These are phyloP conservation scores for Chalciporus chontae DNA, from an alignment of 768 basidiomycete genomes.

Conservation along the genomic window DNA sequence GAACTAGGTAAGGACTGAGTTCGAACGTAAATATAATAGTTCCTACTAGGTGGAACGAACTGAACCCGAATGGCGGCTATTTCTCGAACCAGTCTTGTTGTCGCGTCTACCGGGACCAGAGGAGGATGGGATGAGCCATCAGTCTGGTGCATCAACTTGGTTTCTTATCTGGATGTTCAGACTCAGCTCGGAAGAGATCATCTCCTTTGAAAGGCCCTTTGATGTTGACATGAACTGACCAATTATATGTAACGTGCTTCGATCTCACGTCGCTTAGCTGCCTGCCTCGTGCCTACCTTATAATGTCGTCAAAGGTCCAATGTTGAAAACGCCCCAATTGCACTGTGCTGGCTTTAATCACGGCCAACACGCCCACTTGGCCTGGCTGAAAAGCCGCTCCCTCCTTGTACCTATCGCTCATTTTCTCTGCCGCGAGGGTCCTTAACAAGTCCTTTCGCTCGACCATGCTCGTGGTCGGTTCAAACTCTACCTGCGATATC, in stretches of 20 bases:
- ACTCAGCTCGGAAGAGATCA: conserved; percentile 13
- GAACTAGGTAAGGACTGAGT: conserved; percentile 5
- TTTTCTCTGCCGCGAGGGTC: conserved; percentile 24
- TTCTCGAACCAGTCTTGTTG: conserved; percentile 8
- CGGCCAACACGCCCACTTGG: conserved; percentile 30
- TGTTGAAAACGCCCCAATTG: conserved; percentile 19
- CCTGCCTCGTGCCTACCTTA: conserved; percentile 35
- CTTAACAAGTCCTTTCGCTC: conserved; percentile 32
- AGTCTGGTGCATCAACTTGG: not conserved
- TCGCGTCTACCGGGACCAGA: not conserved
- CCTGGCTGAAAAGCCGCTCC: conserved; percentile 19
- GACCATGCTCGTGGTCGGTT: conserved; percentile 63
- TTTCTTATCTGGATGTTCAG: conserved; percentile 6
- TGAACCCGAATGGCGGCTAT: conserved; percentile 20
- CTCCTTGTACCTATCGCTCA: conserved; percentile 21
- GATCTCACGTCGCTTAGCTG: conserved; percentile 34
- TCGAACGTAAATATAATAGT: too few relatives aligned
- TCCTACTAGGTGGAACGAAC: conserved; percentile 5
- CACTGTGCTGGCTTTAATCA: conserved; percentile 21
- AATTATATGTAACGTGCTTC: conserved; percentile 20
- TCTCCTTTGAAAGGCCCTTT: not conserved
- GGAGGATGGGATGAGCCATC: not conserved
- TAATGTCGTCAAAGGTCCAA: conserved; percentile 25
- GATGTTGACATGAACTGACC: conserved; percentile 5
- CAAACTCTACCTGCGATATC: conserved; percentile 70